Conservation (phyloP, 1,284 basidiomycete species). For the Leucoagaricus sp. region DNA sequence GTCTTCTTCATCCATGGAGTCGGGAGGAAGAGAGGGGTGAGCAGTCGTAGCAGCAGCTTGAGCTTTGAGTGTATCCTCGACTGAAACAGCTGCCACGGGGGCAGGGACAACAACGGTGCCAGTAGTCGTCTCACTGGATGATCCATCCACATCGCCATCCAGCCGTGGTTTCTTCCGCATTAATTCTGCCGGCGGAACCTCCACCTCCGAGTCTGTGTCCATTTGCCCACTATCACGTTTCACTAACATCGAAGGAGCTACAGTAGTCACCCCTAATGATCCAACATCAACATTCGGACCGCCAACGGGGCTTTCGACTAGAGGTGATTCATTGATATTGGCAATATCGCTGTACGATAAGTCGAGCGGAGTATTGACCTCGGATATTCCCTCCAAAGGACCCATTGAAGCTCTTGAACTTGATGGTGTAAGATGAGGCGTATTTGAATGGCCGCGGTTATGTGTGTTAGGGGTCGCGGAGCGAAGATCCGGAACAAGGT, state of each 20-base stretch:
- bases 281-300: slow-evolving; percentile 5
- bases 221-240: slow-evolving; percentile 6
- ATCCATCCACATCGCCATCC: not conserved
- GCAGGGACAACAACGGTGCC: not conserved
- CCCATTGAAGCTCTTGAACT: slow-evolving; percentile 4
- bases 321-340: not conserved
- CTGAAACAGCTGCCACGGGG: not conserved
- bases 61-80: not conserved
- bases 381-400: slow-evolving; percentile 3
- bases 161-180: slow-evolving; percentile 19
- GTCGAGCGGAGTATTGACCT: slow-evolving; percentile 2
- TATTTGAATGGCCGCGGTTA: not conserved
- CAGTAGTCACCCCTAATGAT: not conserved
- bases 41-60: not conserved
- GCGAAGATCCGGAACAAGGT: not conserved
- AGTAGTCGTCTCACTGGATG: not conserved
- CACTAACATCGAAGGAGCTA: not conserved
- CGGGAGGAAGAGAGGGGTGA: not conserved
- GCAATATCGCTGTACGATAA: not conserved
- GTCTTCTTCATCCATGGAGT: slow-evolving; percentile 28
- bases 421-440: slow-evolving; percentile 2
- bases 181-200: not conserved
- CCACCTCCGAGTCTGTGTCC: not conserved
- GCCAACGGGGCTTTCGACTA: not conserved
- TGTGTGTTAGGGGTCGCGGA: not conserved